These are phyloP conservation scores for Trichoderma sp. DNA, from an alignment of 2,329 filamentous ascomycete species.

Conservation along the genomic window DNA sequence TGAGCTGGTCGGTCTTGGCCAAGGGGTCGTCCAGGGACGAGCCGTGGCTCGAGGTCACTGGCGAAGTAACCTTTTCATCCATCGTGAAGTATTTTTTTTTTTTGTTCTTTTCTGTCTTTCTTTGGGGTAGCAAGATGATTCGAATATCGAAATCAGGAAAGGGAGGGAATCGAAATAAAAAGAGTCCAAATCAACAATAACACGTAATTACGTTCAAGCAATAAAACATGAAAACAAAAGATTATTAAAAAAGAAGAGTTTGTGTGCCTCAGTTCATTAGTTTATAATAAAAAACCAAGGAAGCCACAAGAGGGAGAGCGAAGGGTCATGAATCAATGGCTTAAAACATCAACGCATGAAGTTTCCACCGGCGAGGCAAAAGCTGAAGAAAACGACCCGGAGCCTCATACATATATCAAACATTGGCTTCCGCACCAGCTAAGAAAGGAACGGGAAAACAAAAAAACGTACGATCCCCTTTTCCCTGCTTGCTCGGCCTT, in stretches of 20 bases:
- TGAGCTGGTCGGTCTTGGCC: background rate
- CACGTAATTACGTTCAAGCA: background rate
- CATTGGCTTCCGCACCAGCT: slow-evolving; percentile 7
- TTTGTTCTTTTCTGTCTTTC: background rate
- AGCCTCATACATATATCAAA: slow-evolving; percentile 17
- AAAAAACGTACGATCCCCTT: slow-evolving; percentile 6
- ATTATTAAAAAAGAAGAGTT: background rate
- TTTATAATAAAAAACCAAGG: background rate
- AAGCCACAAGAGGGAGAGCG: background rate
- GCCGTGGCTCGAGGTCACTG: slow-evolving; percentile 6
- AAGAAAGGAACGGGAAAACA: background rate
- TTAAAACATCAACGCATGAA: slow-evolving; percentile 15
- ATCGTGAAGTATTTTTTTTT: background rate
- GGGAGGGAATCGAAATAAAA: background rate
- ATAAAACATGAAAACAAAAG: background rate
- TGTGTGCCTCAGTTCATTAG: background rate
- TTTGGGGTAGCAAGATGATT: background rate
- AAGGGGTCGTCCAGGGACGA: background rate
- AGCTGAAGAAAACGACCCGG: background rate
- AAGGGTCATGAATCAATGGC: slow-evolving; percentile 7
- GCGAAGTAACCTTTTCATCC: slow-evolving; percentile 3
- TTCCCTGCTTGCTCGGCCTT: background rate
- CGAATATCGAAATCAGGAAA: background rate
- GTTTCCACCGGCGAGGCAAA: background rate
- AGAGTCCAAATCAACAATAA: background rate